These are phyloP conservation scores for Colletotrichum sp. DNA, from an alignment of 2,329 filamentous ascomycete species.

Conservation along the genomic window DNA sequence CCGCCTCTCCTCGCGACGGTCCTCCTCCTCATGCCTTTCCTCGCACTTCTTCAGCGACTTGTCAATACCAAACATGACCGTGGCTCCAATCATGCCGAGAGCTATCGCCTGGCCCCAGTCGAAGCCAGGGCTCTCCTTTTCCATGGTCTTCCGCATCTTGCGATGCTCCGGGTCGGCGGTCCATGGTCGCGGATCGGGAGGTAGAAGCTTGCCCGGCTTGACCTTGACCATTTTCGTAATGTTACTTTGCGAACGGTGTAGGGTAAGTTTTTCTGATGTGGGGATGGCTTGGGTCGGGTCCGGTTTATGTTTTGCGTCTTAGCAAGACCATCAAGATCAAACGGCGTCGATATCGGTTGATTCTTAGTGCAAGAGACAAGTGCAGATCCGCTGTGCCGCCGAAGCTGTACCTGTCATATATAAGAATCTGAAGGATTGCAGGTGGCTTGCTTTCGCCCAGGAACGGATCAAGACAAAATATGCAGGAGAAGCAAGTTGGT, in stretches of 20 bases:
- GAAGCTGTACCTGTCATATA: not conserved
- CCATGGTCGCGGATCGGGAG: conserved; percentile 37
- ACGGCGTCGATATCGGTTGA: not conserved
- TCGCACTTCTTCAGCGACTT: conserved; percentile 37
- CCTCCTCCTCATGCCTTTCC: conserved; percentile 18
- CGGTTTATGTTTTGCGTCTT: not conserved
- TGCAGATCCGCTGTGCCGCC: not conserved
- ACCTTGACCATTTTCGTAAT: conserved; percentile 9
- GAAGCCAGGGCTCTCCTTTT: conserved; percentile 43
- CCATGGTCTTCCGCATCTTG: conserved; percentile 39
- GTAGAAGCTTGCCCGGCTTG: conserved; percentile 23
- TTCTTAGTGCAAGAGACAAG: not conserved
- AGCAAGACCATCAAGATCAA: not conserved
- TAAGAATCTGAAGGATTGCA: not conserved
- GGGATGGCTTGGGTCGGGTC: not conserved
- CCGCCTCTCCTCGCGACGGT: conserved; percentile 9
- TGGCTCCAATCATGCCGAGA: conserved; percentile 40
- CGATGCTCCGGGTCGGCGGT: conserved; percentile 43
- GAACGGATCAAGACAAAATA: not conserved
- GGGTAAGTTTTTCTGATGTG: not conserved
- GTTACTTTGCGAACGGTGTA: not conserved
- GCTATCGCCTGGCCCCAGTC: conserved; percentile 44
- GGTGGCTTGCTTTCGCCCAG: not conserved
- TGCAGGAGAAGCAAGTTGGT: not conserved
- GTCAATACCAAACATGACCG: conserved; percentile 44